Conservation (phyloP, 192 early-diverging fungal species). For the Coemansia brasiliensis region DNA sequence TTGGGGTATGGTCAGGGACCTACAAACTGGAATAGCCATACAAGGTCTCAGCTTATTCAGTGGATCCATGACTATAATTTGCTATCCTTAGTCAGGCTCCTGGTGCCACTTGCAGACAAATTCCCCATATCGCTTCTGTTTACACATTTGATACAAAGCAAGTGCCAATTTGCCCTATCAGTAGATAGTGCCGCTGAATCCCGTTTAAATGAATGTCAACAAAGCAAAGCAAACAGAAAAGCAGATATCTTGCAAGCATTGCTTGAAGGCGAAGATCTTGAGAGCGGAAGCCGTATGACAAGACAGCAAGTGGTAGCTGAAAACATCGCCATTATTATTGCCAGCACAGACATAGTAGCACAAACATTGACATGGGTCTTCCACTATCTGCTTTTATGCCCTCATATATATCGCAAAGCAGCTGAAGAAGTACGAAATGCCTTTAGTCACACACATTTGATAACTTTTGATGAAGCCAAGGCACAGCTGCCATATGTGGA, state of each 20-base stretch:
- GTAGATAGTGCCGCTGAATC: not conserved
- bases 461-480: conserved; percentile 21
- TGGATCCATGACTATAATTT: conserved; percentile 22
- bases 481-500: conserved; percentile 27
- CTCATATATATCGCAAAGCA: conserved; percentile 3
- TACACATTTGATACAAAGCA: conserved; percentile 7
- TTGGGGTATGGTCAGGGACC: conserved; percentile 29
- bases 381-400: conserved; percentile 30
- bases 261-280: conserved; percentile 33
- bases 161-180: conserved; percentile 10
- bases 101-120: not conserved
- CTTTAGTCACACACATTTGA: conserved; percentile 18
- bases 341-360: conserved; percentile 35
- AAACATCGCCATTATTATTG: conserved; percentile 19
- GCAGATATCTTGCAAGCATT: conserved; percentile 37
- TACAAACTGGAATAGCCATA: conserved; percentile 5
- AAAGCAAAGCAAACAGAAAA: not conserved
- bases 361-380: conserved; percentile 33
- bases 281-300: conserved; percentile 20
- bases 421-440: conserved; percentile 16
- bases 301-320: conserved; percentile 21
- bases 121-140: conserved; percentile 9
- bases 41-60: conserved; percentile 5
- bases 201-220: not conserved
- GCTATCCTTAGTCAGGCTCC: conserved; percentile 7